These are phyloP conservation scores for Peltaster fructicola DNA, from an alignment of 2,329 filamentous ascomycete species.

Conservation along the genomic window DNA sequence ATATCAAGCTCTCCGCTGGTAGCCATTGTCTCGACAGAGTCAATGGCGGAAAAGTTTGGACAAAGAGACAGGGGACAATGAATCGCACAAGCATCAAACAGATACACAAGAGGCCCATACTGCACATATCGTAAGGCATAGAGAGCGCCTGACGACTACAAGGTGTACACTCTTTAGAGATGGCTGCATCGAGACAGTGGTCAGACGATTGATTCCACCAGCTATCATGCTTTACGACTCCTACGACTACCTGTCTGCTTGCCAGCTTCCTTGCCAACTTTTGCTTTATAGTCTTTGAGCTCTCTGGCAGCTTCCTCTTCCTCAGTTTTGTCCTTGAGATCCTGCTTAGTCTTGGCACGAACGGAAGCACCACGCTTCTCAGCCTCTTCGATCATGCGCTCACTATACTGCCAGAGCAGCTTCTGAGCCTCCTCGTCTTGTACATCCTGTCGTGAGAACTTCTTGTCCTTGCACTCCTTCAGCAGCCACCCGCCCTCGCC, in stretches of 20 bases:
- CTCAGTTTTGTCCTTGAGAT: slow-evolving; percentile 21
- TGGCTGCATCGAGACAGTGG: no score
- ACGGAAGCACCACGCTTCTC: slow-evolving; percentile 62
- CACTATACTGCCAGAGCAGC: slow-evolving; percentile 77
- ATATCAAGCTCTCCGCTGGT: no score
- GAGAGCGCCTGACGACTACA: no score
- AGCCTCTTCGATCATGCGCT: slow-evolving; percentile 60
- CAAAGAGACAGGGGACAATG: no score
- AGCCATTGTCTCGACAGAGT: no score
- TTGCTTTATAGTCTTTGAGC: slow-evolving; percentile 17
- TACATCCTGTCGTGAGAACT: slow-evolving; percentile 55
- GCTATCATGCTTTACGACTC: slow-evolving; percentile 4
- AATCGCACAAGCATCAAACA: no score
- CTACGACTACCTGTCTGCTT: slow-evolving; percentile 14
- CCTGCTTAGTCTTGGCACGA: slow-evolving; percentile 40
- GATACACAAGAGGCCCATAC: no score
- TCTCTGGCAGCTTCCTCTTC: slow-evolving; percentile 16
- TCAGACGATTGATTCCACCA: no score
- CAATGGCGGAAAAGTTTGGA: no score
- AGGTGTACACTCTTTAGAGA: no score
- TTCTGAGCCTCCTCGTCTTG: slow-evolving; percentile 62
- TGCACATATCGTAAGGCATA: no score
- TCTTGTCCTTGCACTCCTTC: slow-evolving; percentile 73
- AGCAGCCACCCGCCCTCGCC: slow-evolving; percentile 53
- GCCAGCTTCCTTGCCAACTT: slow-evolving; percentile 17